Evolutionary conservation across 2,329 filamentous ascomycete genomes (phyloP).

Genomic region (Xylaria digitata): DNA sequence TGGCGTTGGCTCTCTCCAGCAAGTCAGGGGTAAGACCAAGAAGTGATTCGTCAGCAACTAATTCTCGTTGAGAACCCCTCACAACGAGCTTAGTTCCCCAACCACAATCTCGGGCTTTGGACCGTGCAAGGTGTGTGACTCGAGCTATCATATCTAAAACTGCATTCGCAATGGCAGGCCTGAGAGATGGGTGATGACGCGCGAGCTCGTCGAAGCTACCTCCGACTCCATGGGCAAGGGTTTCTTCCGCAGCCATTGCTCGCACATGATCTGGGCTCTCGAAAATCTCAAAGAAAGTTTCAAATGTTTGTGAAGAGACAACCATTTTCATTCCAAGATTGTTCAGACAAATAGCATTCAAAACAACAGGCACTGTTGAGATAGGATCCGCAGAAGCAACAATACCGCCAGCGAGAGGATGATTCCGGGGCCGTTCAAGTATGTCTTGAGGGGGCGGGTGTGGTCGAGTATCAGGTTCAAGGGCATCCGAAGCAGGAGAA

Average conservation of each 20-base stretch:
- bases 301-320: conserved; percentile 81
- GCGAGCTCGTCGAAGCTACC: conserved; percentile 92
- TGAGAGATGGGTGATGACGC: conserved; percentile 88
- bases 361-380: conserved; percentile 83
- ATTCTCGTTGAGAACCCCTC: conserved; percentile 65
- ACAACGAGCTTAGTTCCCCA: conserved; percentile 84
- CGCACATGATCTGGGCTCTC: conserved; percentile 90
- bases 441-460: conserved; percentile 66
- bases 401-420: conserved; percentile 74
- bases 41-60: conserved; percentile 65
- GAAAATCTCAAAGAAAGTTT: conserved; percentile 95
- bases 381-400: conserved; percentile 91
- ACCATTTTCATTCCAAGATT: conserved; percentile 89
- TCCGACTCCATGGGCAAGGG: conserved; percentile 78
- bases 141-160: conserved; percentile 89
- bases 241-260: conserved; percentile 78
- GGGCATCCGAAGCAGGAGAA: conserved; percentile 54
- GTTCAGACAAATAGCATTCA: conserved; percentile 95
- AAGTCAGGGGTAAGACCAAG: conserved; percentile 34
- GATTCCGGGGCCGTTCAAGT: conserved; percentile 58
- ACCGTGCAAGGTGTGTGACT: conserved; percentile 78
- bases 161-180: conserved; percentile 82
- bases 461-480: conserved; percentile 56
- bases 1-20: conserved; percentile 55
- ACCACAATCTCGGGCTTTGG: conserved; percentile 74